Evolutionary conservation across 2,329 filamentous ascomycete species (phyloP).

Genomic region (Rutstroemia sp.): DNA sequence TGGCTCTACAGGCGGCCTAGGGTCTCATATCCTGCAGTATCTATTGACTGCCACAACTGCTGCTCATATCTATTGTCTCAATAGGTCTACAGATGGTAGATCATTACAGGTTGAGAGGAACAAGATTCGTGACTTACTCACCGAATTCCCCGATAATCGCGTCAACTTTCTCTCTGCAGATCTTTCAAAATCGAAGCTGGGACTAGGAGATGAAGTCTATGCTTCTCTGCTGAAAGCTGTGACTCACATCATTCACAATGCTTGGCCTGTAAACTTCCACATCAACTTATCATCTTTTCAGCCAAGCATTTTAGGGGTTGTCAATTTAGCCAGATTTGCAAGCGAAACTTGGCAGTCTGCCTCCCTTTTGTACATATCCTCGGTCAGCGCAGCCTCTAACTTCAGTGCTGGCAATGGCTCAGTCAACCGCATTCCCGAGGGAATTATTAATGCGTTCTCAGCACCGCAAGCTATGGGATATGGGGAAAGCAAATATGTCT

Average conservation of each 20-base stretch:
- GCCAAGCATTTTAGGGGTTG: slow-evolving; percentile 31
- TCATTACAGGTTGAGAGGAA: slow-evolving; percentile 13
- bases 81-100: slow-evolving; percentile 28
- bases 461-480: slow-evolving; percentile 19
- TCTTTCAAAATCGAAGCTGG: slow-evolving; percentile 39
- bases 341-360: not conserved
- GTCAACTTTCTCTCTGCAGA: slow-evolving; percentile 43
- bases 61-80: slow-evolving; percentile 39
- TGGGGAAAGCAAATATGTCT: slow-evolving; percentile 22
- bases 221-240: slow-evolving; percentile 11
- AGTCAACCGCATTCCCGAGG: slow-evolving; percentile 17
- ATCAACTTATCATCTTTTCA: slow-evolving; percentile 29
- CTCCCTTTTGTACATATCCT: slow-evolving; percentile 23
- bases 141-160: slow-evolving; percentile 21
- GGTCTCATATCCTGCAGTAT: slow-evolving; percentile 38
- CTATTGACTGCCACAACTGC: slow-evolving; percentile 29
- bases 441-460: not conserved
- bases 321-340: slow-evolving; percentile 30
- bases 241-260: slow-evolving; percentile 15
- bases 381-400: slow-evolving; percentile 16
- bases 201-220: slow-evolving; percentile 30
- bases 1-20: slow-evolving; percentile 43
- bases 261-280: slow-evolving; percentile 34
- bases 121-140: not conserved
- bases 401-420: slow-evolving; percentile 22